Evolutionary conservation across 164 flowering plant species (phyloP).

Genomic region (Taxillus chinensis): DNA sequence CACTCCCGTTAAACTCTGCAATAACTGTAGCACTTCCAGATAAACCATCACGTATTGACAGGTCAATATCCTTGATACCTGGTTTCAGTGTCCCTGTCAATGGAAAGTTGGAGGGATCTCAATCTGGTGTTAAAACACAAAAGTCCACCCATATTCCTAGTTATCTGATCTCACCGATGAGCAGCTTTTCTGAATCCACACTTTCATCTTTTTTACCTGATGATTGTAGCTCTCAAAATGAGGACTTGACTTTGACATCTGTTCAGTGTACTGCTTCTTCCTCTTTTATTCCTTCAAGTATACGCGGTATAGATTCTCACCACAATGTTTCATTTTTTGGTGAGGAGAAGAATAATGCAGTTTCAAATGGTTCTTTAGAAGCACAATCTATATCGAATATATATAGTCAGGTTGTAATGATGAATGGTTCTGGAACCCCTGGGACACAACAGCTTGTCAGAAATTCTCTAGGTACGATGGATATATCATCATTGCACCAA

Average conservation of each 20-base stretch:
- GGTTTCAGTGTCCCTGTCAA: slow-evolving; percentile 42
- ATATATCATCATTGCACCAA: slow-evolving; percentile 25
- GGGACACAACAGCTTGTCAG: background rate
- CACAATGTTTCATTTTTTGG: slow-evolving; percentile 9
- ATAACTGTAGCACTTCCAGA: slow-evolving; percentile 80
- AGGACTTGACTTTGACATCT: slow-evolving; percentile 11
- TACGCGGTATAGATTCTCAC: slow-evolving; percentile 14
- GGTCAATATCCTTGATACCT: slow-evolving; percentile 81
- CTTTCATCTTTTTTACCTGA: slow-evolving; percentile 14
- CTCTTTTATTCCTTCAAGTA: slow-evolving; percentile 12
- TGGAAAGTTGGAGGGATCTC: slow-evolving; percentile 30
- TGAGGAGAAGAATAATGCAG: slow-evolving; percentile 10
- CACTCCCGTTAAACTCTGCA: slow-evolving; percentile 66
- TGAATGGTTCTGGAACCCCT: slow-evolving; percentile 12
- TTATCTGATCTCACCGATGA: slow-evolving; percentile 13
- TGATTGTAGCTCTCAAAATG: slow-evolving; percentile 15
- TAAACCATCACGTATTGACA: slow-evolving; percentile 46
- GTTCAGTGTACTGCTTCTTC: slow-evolving; percentile 13
- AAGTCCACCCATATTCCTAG: slow-evolving; percentile 21
- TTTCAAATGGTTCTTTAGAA: no score
- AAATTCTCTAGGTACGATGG: slow-evolving; percentile 18
- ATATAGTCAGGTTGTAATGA: background rate
- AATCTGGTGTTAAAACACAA: slow-evolving; percentile 21
- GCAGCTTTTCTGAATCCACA: slow-evolving; percentile 8
- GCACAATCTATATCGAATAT: no score